A percentile compares a stretch with the other conserved stretches of the same genome.
phyloP scores from a whole-genome alignment of 1,284 basidiomycete genomes.

The Boletus smithii region DNA sequence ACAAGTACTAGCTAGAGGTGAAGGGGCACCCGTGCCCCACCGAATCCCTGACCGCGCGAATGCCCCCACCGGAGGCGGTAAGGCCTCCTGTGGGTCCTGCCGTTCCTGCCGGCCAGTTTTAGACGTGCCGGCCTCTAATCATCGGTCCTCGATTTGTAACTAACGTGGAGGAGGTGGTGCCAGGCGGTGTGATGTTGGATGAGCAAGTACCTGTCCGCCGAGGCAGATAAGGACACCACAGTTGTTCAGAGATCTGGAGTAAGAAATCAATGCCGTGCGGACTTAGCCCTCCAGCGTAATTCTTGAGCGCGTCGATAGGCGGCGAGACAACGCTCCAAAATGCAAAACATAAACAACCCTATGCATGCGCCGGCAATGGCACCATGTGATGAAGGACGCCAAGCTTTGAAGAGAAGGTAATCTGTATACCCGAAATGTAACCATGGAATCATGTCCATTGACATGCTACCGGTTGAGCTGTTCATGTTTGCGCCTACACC shows the following conservation, averaged over 20 bases:
- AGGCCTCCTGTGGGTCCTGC: no score
- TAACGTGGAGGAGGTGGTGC: no score
- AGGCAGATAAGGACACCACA: no score
- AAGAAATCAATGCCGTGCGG: slow-evolving; percentile 18
- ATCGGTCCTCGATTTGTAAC: no score
- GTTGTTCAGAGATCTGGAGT: neutral
- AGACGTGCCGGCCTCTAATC: no score
- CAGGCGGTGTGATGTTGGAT: no score
- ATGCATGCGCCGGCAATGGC: slow-evolving; percentile 74
- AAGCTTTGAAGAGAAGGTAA: slow-evolving; percentile 63
- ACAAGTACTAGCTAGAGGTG: no score
- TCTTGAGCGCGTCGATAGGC: slow-evolving; percentile 53
- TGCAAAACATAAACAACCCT: slow-evolving; percentile 59
- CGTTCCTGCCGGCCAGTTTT: no score
- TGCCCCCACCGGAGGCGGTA: no score
- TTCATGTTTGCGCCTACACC: neutral
- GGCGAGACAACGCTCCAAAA: slow-evolving; percentile 66
- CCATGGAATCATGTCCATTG: slow-evolving; percentile 50
- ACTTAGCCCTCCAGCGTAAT: slow-evolving; percentile 59
- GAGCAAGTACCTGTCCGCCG: no score
- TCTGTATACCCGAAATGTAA: slow-evolving; percentile 66
- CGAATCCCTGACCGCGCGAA: no score
- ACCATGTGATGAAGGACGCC: slow-evolving; percentile 63
- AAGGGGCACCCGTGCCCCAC: no score
- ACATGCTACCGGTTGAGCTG: slow-evolving; percentile 12